phyloP scores from a whole-genome alignment of 495 filamentous ascomycete genomes.

The Parachaetomium inaequale region DNA sequence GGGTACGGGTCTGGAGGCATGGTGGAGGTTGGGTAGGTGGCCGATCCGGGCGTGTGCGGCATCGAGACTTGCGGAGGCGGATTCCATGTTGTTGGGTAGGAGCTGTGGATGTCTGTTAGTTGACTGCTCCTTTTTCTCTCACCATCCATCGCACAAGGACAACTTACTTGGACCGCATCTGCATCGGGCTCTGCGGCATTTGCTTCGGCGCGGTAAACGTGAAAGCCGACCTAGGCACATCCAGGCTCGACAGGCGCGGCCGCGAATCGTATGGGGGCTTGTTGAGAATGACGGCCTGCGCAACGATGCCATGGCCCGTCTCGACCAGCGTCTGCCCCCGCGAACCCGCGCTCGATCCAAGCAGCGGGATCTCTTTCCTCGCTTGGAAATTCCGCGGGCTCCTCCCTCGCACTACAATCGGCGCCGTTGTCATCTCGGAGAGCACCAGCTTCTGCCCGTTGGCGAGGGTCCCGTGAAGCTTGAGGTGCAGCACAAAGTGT shows the following conservation, averaged over 20 bases:
- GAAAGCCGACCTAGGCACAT: conserved; percentile 50
- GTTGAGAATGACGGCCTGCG: conserved; percentile 44
- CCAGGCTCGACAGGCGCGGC: conserved; percentile 44
- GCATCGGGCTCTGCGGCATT: conserved; percentile 50
- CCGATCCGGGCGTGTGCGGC: conserved; percentile 38
- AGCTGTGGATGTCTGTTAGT: conserved; percentile 25
- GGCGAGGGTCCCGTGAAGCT: conserved; percentile 66
- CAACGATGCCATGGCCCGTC: conserved; percentile 46
- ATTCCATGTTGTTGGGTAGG: conserved; percentile 36
- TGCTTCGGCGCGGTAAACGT: conserved; percentile 52
- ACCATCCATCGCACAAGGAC: neutral
- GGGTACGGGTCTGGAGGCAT: conserved; percentile 45
- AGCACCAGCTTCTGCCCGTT: conserved; percentile 65
- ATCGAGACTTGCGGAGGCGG: conserved; percentile 42
- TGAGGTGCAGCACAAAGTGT: conserved; percentile 73
- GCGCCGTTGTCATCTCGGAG: conserved; percentile 67
- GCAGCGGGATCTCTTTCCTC: conserved; percentile 69
- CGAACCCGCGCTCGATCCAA: conserved; percentile 67
- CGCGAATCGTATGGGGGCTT: conserved; percentile 49
- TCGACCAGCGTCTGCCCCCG: conserved; percentile 52
- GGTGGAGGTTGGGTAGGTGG: conserved; percentile 41
- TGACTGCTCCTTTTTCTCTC: neutral
- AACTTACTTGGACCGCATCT: conserved; percentile 52
- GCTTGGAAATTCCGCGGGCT: conserved; percentile 79
- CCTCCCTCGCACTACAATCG: conserved; percentile 73